phyloP scores from a whole-genome alignment of 139 green algal genomes.

The Raphidocelis subcapitata region DNA sequence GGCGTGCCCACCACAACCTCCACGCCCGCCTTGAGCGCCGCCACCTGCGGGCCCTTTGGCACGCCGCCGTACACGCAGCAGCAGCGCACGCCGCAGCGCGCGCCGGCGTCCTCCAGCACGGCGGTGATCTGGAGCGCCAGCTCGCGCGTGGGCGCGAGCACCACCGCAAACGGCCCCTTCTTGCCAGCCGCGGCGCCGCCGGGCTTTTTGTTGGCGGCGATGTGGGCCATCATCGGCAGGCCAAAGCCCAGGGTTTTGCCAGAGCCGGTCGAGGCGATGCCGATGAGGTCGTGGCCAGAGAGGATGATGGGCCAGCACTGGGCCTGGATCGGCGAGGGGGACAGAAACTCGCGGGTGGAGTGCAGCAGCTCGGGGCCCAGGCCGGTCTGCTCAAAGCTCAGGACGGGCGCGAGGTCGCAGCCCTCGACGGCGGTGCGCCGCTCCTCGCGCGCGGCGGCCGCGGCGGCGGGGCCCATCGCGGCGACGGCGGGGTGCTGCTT shows the following conservation, averaged over 20 bases:
- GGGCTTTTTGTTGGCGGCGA: conserved; percentile 57
- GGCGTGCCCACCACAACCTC: conserved; percentile 89
- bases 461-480: conserved; percentile 35
- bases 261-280: conserved; percentile 84
- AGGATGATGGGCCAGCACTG: conserved; percentile 85
- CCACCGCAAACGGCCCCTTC: conserved; percentile 59
- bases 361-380: conserved; percentile 68
- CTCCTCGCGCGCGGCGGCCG: conserved; percentile 43
- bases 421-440: conserved; percentile 54
- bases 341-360: conserved; percentile 57
- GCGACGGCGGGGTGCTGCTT: conserved; percentile 50
- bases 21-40: conserved; percentile 28
- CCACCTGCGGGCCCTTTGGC: conserved; percentile 77
- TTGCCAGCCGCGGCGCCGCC: conserved; percentile 7
- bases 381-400: conserved; percentile 60
- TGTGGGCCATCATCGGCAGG: conserved; percentile 80
- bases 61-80: conserved; percentile 92
- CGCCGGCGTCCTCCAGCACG: conserved; percentile 69
- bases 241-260: conserved; percentile 83
- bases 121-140: conserved; percentile 85
- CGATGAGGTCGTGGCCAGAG: conserved; percentile 80
- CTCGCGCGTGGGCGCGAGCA: conserved; percentile 91
- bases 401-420: conserved; percentile 46
- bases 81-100: conserved; percentile 46
- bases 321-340: conserved; percentile 81